Percentiles rank a stretch among this genome's conserved stretches.
Evolutionary conservation across 768 basidiomycete genomes (phyloP).

Genomic region (Lentinula detonsa): DNA sequence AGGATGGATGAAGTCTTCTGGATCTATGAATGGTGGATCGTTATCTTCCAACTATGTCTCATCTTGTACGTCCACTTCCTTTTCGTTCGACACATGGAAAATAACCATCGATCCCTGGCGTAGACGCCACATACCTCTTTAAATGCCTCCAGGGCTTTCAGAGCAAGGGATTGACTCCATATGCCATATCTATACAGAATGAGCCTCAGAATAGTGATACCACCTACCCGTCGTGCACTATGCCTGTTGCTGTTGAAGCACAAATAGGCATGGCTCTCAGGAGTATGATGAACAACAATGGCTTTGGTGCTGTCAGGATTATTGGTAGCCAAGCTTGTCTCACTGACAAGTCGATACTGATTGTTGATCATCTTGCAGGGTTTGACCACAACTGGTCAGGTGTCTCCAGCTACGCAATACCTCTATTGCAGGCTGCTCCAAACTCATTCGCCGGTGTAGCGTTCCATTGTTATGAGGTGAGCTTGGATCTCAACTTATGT

Average conservation of each 20-base stretch:
- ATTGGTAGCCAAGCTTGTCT: slow-evolving; percentile 32
- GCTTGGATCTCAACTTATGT: neutral
- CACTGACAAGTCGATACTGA: neutral
- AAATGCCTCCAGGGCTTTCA: slow-evolving; percentile 69
- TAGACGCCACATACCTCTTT: slow-evolving; percentile 69
- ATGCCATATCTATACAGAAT: slow-evolving; percentile 62
- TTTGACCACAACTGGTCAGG: slow-evolving; percentile 71
- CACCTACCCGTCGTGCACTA: slow-evolving; percentile 60
- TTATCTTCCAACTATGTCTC: slow-evolving; percentile 41
- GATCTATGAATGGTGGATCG: slow-evolving; percentile 63
- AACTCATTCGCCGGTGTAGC: slow-evolving; percentile 57
- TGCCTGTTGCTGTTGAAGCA: slow-evolving; percentile 52
- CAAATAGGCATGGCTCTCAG: slow-evolving; percentile 52
- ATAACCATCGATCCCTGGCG: neutral
- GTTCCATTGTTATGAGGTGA: slow-evolving; percentile 38
- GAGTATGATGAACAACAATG: slow-evolving; percentile 55
- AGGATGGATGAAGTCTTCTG: slow-evolving; percentile 71
- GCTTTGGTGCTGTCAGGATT: slow-evolving; percentile 52
- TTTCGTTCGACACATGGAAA: neutral
- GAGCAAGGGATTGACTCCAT: slow-evolving; percentile 50
- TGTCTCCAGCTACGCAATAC: slow-evolving; percentile 57
- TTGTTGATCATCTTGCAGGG: slow-evolving; percentile 10
- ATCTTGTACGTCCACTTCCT: slow-evolving; percentile 33
- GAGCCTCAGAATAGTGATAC: slow-evolving; percentile 53
- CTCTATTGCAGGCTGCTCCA: slow-evolving; percentile 51